Evolutionary conservation across 208 protist species (phyloP).

Genomic region (Vickermania spadyakhi): DNA sequence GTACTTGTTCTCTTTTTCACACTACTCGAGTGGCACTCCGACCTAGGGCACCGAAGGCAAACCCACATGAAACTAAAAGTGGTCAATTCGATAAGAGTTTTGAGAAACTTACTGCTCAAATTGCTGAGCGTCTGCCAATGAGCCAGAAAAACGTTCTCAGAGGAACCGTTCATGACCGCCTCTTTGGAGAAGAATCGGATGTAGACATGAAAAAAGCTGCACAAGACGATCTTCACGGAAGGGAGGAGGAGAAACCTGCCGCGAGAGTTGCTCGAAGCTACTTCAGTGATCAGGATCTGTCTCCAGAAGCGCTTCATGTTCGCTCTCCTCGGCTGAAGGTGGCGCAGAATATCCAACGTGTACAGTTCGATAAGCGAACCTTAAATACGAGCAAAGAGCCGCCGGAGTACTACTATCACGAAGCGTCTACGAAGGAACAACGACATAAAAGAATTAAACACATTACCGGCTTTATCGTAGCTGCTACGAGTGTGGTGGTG

Average conservation of each 20-base stretch:
- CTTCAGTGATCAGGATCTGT: conserved; percentile 56
- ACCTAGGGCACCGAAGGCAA: conserved; percentile 66
- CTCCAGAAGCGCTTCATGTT: conserved; percentile 36
- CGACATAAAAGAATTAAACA: conserved; percentile 10
- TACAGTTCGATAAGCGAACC: conserved; percentile 47
- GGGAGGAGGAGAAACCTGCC: conserved; percentile 39
- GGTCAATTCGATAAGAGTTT: conserved; percentile 78
- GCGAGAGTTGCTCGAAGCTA: conserved; percentile 60
- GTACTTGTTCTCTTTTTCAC: conserved; percentile 12
- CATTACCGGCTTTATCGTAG: conserved; percentile 5
- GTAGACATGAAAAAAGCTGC: conserved; percentile 41
- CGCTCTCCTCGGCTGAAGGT: conserved; percentile 58
- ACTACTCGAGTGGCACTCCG: conserved; percentile 22
- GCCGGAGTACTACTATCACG: conserved; percentile 63
- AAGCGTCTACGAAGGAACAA: conserved; percentile 20
- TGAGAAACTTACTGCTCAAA: conserved; percentile 59
- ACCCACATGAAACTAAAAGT: conserved; percentile 46
- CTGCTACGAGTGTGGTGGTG: background rate
- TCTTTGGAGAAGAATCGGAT: conserved; percentile 46
- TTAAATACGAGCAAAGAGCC: conserved; percentile 58
- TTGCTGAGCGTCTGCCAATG: conserved; percentile 50
- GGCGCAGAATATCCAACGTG: conserved; percentile 38
- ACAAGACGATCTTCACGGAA: conserved; percentile 50
- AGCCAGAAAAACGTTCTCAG: conserved; percentile 40
- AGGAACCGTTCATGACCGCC: conserved; percentile 52